These are phyloP conservation scores for Fusarium vanettenii DNA, from an alignment of 2,329 filamentous ascomycete species.

Conservation along the genomic window DNA sequence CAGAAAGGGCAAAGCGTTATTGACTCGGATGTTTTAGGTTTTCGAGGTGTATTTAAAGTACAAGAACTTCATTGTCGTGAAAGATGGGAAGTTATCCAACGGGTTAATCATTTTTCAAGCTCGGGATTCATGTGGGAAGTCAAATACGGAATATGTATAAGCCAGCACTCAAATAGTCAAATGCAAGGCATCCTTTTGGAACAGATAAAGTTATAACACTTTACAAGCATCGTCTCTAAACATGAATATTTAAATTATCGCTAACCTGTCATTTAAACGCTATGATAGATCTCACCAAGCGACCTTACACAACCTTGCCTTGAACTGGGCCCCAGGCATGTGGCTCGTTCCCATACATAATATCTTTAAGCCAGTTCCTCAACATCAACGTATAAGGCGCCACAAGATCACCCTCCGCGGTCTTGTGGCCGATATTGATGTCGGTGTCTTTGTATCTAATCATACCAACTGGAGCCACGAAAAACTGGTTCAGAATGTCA, in stretches of 20 bases:
- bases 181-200: too few species aligned
- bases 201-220: too few species aligned
- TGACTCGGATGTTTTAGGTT: background rate
- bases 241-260: background rate
- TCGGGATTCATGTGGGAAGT: background rate
- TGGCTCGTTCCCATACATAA: background rate
- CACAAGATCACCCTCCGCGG: background rate
- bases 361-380: background rate
- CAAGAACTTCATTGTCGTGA: background rate
- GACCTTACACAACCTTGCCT: background rate
- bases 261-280: background rate
- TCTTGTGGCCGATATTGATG: background rate
- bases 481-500: background rate
- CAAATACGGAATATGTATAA: background rate
- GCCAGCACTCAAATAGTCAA: background rate
- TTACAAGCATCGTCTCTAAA: background rate
- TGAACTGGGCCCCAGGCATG: background rate
- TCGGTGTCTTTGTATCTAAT: background rate
- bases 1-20: background rate
- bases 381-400: background rate
- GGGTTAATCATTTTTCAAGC: background rate
- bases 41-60: background rate
- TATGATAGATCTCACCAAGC: background rate
- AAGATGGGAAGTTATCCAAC: background rate
- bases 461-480: background rate